Base-by-base conservation (phyloP, 2,329 filamentous ascomycete genomes). In the Neofusicoccum cordaticola region DNA sequence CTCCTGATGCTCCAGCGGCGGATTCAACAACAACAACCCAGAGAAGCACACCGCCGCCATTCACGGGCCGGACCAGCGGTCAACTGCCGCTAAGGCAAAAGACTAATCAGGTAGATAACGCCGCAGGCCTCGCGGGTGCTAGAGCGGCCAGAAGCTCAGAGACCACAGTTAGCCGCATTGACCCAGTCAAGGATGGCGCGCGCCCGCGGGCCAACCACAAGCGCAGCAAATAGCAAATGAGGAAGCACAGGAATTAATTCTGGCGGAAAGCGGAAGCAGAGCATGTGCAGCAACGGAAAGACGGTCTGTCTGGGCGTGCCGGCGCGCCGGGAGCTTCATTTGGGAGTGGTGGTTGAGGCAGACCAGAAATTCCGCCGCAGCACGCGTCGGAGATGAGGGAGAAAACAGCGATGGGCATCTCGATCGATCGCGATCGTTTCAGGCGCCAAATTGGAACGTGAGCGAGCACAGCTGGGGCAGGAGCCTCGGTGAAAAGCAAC, bases 61-160 rank as follows among this genome's bases (percentile, higher is more conserved):
- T 47, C 56, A 47, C 41, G 56, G 56, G 56, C 56, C 56, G 56
- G 56, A 60, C 56, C 56, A 60, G 56, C 56, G 56, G 56, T 60
- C 56, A 60, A 60, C 56, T 60, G 56, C 39, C 42, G 56, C 56
- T 60, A 37, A 60, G 37, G 42, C 41, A 47, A 60, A 37, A 22
- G 56, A 60, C 56, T 60, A 60, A 60, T 60, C 56, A 60, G 42
- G 56, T 47, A 60, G 56, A 60, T 31, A 47, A 39, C 27, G 56
- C 56, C 56, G 56, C 27, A 60, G 34, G 34, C 31, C 22, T 47
- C 37, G 31, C 31, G 53, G 41, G 27, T 47, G 17, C 22, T 45
- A 45, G 53, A 37, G 39, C 41, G 56, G 56, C 56, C 56, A 47
- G 56, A 60, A 60, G 56, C 56, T 60, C 42, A 60, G 31, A 60